phyloP scores from a whole-genome alignment of 768 basidiomycete genomes.

The Boletus subcaerulescens region DNA sequence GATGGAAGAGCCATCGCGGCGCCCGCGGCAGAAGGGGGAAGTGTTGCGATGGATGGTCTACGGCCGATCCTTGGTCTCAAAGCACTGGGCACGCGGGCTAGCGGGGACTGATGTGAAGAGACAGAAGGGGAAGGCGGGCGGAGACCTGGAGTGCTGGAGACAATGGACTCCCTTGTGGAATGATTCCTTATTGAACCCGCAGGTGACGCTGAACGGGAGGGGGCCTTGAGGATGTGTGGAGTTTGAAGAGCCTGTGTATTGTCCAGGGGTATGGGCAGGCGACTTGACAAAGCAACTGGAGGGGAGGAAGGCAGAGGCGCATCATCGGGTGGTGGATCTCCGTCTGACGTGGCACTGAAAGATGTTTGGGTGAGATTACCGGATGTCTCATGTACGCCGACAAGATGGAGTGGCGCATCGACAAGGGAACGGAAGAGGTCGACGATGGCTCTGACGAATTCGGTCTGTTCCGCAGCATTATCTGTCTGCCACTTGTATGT shows the following conservation, averaged over 20 bases:
- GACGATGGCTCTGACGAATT: slow-evolving; percentile 67
- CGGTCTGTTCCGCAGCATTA: slow-evolving; percentile 61
- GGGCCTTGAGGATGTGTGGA: slow-evolving; percentile 19
- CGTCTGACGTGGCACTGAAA: slow-evolving; percentile 18
- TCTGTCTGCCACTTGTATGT: slow-evolving; percentile 92
- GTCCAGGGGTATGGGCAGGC: slow-evolving; percentile 9
- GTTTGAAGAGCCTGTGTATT: slow-evolving; percentile 24
- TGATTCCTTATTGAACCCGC: slow-evolving; percentile 26
- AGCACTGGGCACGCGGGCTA: slow-evolving; percentile 27
- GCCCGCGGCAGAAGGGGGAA: slow-evolving; percentile 30
- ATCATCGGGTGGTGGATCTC: slow-evolving; percentile 3
- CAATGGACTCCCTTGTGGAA: slow-evolving; percentile 23
- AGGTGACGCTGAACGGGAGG: slow-evolving; percentile 44
- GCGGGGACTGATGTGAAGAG: slow-evolving; percentile 16
- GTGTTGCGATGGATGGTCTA: slow-evolving; percentile 45
- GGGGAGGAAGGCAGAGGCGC: neutral
- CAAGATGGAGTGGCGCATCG: slow-evolving; percentile 50
- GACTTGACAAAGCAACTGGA: slow-evolving; percentile 3
- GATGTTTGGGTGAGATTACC: slow-evolving; percentile 23
- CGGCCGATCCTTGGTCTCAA: slow-evolving; percentile 37
- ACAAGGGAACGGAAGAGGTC: slow-evolving; percentile 55
- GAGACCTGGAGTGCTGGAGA: slow-evolving; percentile 11
- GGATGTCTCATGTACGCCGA: slow-evolving; percentile 49
- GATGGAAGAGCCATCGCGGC: slow-evolving; percentile 19
- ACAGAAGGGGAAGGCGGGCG: slow-evolving; percentile 26